phyloP scores from a whole-genome alignment of 441 rosid species.

The Melastoma candidum region DNA sequence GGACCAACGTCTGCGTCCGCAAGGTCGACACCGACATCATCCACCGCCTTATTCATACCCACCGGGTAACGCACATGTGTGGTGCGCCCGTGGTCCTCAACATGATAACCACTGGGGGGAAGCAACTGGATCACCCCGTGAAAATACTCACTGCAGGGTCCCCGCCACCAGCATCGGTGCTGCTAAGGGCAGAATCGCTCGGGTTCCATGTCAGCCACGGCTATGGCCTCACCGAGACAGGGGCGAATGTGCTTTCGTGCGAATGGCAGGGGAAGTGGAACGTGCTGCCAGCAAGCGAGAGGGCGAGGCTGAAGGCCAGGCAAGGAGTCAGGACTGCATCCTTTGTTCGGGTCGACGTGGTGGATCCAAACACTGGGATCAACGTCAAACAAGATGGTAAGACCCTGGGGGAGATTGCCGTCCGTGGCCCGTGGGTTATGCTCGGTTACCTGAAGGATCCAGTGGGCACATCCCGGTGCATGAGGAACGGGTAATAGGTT shows the following conservation, averaged over 20 bases:
- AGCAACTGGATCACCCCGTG: constrained; percentile 6
- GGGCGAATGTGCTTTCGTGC: constrained; percentile 3
- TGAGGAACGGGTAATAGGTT: no score
- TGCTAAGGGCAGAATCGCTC: constrained; percentile 4
- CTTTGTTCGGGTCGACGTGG: no score
- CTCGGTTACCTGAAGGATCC: constrained; percentile 71
- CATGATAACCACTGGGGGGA: constrained; percentile 3
- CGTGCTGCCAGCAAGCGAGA: background rate
- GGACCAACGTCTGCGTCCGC: constrained; percentile 37
- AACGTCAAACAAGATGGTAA: constrained; percentile 52
- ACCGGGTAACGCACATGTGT: constrained; percentile 7
- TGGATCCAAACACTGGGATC: constrained; percentile 23
- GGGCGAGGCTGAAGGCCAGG: constrained; percentile 7
- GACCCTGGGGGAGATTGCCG: constrained; percentile 47
- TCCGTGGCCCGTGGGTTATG: constrained; percentile 62
- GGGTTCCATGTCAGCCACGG: constrained; percentile 6
- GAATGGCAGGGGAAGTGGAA: constrained; percentile 6
- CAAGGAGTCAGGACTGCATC: constrained; percentile 5
- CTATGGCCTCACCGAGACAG: constrained; percentile 8
- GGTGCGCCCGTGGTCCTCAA: constrained; percentile 7
- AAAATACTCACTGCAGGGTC: constrained; percentile 6
- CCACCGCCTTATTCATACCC: constrained; percentile 1
- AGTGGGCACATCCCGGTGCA: no score
- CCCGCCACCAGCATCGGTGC: constrained; percentile 5
- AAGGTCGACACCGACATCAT: constrained; percentile 11